Evolutionary conservation across 345 rosid species (phyloP), one percentile per base, ranked within the genome.

Genomic region (Triadica sebifera): DNA sequence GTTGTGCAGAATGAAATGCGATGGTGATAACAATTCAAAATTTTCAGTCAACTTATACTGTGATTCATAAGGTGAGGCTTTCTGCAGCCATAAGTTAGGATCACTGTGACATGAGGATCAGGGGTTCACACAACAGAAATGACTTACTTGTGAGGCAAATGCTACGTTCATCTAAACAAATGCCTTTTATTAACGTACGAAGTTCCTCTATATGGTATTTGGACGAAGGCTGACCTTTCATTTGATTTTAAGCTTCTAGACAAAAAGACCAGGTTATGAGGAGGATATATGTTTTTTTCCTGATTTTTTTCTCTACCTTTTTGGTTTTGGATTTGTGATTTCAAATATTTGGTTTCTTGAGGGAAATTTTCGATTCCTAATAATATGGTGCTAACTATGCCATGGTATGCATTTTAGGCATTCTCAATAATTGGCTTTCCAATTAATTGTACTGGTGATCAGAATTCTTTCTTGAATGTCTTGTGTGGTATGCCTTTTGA

Each of bases 1-100:
- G 55, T 63, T 72, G 46, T 53, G 67, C 67, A 37, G 15, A 66
- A 67, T 56, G 61, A 58, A 77, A 69, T 41, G 25, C 8, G 29
- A 41, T 29, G 29, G 25, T 52, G 70, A 43, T 8, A 65, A 47
- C 8, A 43, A 7, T 43, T 41, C 45, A 41, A 41, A 24, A 52
- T 58, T 29, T 59, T 56, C 66, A 24, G 55, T 55, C 25, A 25
- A 57, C 20, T 25, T 12, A 25, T 50, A 51, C 11, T 39, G n/a
- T 56, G 22, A 56, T 45, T 43, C 47, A 43, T 10, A 19, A 4
- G 9, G 43, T 6, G 47, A 43, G 47, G 47, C 47, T 43, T 6
- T 43, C 47, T 1, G 47, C 10, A 43, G 47, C 47, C 6, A 1
- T 43, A 38, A 25, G 7, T 34, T 61, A 11, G 65, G 16, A 9